Conservation (phyloP, 768 basidiomycete genomes). For the Leccinum longicurvipes region DNA sequence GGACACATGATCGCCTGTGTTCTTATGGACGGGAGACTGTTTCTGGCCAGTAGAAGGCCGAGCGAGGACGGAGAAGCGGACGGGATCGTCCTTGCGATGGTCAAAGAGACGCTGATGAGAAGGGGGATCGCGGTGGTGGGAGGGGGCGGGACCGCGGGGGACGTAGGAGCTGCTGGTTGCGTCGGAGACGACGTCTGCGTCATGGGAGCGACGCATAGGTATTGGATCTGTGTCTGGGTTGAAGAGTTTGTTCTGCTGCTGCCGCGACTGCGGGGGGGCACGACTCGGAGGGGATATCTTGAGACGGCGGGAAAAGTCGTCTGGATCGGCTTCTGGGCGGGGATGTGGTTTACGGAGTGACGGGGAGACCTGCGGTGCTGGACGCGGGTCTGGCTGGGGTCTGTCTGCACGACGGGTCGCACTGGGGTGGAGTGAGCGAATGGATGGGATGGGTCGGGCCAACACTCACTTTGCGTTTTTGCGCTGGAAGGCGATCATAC, state of each 20-base stretch:
- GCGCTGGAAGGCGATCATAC: conserved; percentile 64
- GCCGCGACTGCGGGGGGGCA: conserved; percentile 34
- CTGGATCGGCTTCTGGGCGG: conserved; percentile 55
- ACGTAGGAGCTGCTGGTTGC: conserved; percentile 48
- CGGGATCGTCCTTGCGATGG: conserved; percentile 86
- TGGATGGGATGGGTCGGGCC: background rate
- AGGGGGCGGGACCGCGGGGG: conserved; percentile 26
- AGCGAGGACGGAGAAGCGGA: conserved; percentile 70
- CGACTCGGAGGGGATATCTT: conserved; percentile 58
- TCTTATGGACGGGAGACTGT: conserved; percentile 52
- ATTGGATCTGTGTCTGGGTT: conserved; percentile 72
- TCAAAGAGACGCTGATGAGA: conserved; percentile 70
- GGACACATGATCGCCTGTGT: conserved; percentile 68
- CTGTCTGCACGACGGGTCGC: conserved; percentile 45
- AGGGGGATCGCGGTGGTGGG: conserved; percentile 36
- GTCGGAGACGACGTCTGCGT: conserved; percentile 66
- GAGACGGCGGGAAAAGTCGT: conserved; percentile 70
- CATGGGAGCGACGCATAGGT: conserved; percentile 56
- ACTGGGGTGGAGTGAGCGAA: conserved; percentile 30
- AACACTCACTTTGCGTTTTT: conserved; percentile 53
- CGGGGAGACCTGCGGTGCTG: conserved; percentile 25
- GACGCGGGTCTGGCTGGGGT: conserved; percentile 22
- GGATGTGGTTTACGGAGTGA: conserved; percentile 37
- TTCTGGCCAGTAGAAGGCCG: conserved; percentile 43
- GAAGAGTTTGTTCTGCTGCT: conserved; percentile 51